These are phyloP conservation scores for Botrytis elliptica DNA, from an alignment of 2,329 filamentous ascomycete species.

Conservation along the genomic window DNA sequence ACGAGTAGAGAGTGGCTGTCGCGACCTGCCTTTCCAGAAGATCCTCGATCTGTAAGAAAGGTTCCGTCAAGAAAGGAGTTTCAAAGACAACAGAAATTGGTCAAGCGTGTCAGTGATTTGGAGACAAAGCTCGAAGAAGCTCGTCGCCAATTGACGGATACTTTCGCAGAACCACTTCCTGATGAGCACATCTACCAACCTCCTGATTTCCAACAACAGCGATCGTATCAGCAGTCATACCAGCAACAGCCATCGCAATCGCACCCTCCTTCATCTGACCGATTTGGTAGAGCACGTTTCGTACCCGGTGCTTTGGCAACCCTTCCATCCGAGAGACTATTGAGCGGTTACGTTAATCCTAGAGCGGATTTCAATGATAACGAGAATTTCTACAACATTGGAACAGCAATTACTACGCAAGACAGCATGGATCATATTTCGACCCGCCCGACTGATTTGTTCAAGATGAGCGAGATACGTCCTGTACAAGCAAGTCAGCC, in stretches of 20 bases:
- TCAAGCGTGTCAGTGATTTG: slow-evolving; percentile 59
- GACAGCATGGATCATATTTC: slow-evolving; percentile 17
- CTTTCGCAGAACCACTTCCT: slow-evolving; percentile 43
- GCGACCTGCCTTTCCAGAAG: slow-evolving; percentile 1
- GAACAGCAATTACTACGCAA: slow-evolving; percentile 19
- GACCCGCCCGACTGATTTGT: not conserved
- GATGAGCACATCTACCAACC: slow-evolving; percentile 30
- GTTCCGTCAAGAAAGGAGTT: slow-evolving; percentile 56
- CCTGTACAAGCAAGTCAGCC: not conserved
- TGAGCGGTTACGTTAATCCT: slow-evolving; percentile 39
- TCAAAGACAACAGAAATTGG: slow-evolving; percentile 54
- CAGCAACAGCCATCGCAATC: slow-evolving; percentile 21
- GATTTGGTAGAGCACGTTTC: slow-evolving; percentile 40
- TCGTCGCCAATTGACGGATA: slow-evolving; percentile 52
- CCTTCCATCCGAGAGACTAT: slow-evolving; percentile 47
- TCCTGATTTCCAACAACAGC: not conserved
- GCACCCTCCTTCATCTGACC: slow-evolving; percentile 25
- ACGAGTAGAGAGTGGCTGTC: slow-evolving; percentile 20
- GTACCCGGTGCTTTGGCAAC: slow-evolving; percentile 45
- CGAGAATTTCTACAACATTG: slow-evolving; percentile 15
- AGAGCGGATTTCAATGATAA: slow-evolving; percentile 23
- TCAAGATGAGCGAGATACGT: slow-evolving; percentile 4
- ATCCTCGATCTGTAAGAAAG: slow-evolving; percentile 38
- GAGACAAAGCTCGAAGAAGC: slow-evolving; percentile 57
- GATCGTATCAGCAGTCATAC: not conserved